These are phyloP conservation scores for Blumeria graminis DNA, from an alignment of 2,329 filamentous ascomycete genomes.

Conservation along the genomic window DNA sequence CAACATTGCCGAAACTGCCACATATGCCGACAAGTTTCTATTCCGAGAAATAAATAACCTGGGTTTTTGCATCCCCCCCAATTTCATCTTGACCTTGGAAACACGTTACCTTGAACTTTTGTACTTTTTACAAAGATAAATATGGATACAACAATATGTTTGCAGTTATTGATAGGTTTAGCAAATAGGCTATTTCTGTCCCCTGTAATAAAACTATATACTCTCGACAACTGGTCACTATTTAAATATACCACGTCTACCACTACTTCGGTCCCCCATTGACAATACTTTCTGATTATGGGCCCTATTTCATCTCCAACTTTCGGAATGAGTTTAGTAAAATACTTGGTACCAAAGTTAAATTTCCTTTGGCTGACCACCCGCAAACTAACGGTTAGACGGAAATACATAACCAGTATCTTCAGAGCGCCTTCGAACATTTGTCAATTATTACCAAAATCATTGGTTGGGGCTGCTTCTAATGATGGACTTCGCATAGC, in stretches of 20 bases:
- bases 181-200: not conserved
- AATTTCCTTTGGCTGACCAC: not conserved
- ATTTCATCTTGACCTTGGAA: not conserved
- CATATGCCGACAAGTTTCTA: not conserved
- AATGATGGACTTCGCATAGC: slow-evolving; percentile 1
- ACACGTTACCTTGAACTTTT: not conserved
- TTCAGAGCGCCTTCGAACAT: not conserved
- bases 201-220: not conserved
- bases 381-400: slow-evolving; percentile 2
- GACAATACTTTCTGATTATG: not conserved
- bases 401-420: slow-evolving; percentile 3
- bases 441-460: slow-evolving; percentile 3
- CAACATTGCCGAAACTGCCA: not conserved
- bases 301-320: slow-evolving; percentile 1
- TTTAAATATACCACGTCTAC: not conserved
- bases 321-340: slow-evolving; percentile 1
- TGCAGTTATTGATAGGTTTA: not conserved
- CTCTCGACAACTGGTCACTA: not conserved
- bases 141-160: not conserved
- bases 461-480: slow-evolving; percentile 1
- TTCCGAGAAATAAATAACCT: not conserved
- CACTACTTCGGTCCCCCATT: not conserved
- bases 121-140: not conserved
- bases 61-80: not conserved
- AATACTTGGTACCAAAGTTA: slow-evolving; percentile 1